phyloP scores from a whole-genome alignment of 768 basidiomycete genomes.

The Strobilomyces confusus region DNA sequence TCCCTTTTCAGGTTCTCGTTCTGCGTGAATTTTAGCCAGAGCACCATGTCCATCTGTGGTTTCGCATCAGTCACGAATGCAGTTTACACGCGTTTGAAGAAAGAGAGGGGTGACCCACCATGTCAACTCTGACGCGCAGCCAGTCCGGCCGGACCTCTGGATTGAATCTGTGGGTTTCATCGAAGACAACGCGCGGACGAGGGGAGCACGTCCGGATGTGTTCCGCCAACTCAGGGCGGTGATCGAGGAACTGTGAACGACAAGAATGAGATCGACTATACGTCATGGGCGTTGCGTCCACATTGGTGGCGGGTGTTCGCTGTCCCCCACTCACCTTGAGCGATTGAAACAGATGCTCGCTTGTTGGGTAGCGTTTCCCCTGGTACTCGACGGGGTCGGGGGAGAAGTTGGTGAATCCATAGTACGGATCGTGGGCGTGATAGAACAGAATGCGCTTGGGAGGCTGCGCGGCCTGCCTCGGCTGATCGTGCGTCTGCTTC shows the following conservation, averaged over 20 bases:
- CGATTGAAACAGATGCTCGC: conserved; percentile 47
- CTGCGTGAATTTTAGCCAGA: conserved; percentile 40
- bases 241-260: conserved; percentile 31
- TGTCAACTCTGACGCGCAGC: conserved; percentile 31
- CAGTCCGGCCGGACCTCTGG: conserved; percentile 35
- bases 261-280: conserved; percentile 14
- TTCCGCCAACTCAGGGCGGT: conserved; percentile 32
- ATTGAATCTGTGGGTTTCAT: conserved; percentile 34
- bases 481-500: conserved; percentile 11
- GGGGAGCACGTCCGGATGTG: conserved; percentile 34
- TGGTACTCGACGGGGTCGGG: conserved; percentile 37
- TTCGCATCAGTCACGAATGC: conserved; percentile 8
- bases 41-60: conserved; percentile 37
- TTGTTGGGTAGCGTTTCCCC: conserved; percentile 40
- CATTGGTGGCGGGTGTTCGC: not conserved
- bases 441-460: conserved; percentile 32
- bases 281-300: conserved; percentile 8
- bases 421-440: conserved; percentile 30
- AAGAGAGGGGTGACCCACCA: conserved; percentile 20
- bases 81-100: conserved; percentile 14
- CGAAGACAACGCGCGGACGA: conserved; percentile 31
- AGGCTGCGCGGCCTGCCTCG: not conserved
- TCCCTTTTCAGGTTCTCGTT: conserved; percentile 33
- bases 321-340: conserved; percentile 32
- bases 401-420: conserved; percentile 44